Base-by-base conservation (phyloP, 768 basidiomycete species). In the Hygrocybe coccinea region DNA sequence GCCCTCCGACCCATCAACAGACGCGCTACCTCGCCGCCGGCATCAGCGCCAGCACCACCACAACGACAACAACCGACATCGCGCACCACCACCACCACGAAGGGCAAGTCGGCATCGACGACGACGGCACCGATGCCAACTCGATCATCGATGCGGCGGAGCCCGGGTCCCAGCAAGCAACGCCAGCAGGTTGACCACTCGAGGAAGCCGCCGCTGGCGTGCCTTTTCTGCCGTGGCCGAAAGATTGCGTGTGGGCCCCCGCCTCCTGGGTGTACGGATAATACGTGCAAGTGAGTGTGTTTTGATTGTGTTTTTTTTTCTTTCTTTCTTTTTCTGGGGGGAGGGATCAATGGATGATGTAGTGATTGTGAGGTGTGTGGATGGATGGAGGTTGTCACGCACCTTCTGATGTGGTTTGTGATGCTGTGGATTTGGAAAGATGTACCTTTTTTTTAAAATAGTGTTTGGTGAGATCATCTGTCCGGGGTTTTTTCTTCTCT, bases 161-260 rank as follows among this genome's bases (percentile, higher is more conserved):
- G 22, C n/a, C 64, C 15, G 70, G 70, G 63, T 64, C 69, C 52
- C 65, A 68, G 49, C 56, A 64, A 36, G 68, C 19, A 51, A n/a
- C 44, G 21, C 7, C 50, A 35, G 2, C 47, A 49, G 15, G 6
- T 49, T 4, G 34, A 51, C 12, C 4, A 17, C 11, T 11, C 72
- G 45, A 82, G 80, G 71, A 85, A 85, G 58, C 84, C 84, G 14
- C 76, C 79, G 2, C 71, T 85, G 1, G 84, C 84, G 1, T 85
- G 84, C 59, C 69, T 83, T 5, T 86, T 86, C 62, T 86, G 84
- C 63, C 74, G 84, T 38, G 83, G 82, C 5, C 74, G 84, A 39
- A 86, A 86, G 69, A 86, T 86, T 49, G 85, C 85, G 8, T 86
- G 85, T 57, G 84, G 85, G 0, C 79, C 83, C 10, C 81, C 83